These are phyloP conservation scores for Hyaloperonospora brassicae DNA, from an alignment of 352 stramenopile species.

Conservation along the genomic window DNA sequence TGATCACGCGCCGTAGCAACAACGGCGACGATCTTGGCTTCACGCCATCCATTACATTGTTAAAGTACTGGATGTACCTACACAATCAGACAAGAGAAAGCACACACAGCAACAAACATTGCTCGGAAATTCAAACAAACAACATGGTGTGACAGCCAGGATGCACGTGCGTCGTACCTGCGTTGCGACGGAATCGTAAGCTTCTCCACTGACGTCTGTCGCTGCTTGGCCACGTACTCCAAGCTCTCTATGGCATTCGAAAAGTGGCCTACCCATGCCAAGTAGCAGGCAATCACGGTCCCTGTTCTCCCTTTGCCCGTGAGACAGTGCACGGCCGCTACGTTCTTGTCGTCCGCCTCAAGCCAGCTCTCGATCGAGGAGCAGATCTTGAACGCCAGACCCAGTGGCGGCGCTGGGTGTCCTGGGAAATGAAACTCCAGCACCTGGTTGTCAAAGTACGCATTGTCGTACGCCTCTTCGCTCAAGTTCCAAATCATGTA, in stretches of 20 bases:
- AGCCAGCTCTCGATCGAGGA: constrained; percentile 96
- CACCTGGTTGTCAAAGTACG: constrained; percentile 93
- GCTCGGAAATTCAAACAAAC: too few relatives aligned
- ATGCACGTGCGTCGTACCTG: constrained; percentile 32
- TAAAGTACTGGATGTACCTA: constrained; percentile 96
- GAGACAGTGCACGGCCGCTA: constrained; percentile 95
- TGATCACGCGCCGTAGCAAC: constrained; percentile 93
- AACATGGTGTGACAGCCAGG: neutral
- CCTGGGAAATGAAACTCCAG: constrained; percentile 96
- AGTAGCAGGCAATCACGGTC: constrained; percentile 92
- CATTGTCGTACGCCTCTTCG: constrained; percentile 95
- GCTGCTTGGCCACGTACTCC: constrained; percentile 88
- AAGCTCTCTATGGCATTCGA: constrained; percentile 90
- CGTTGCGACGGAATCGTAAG: constrained; percentile 96
- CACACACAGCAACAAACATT: neutral
- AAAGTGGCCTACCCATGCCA: constrained; percentile 92
- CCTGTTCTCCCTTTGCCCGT: constrained; percentile 92
- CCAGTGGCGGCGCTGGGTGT: constrained; percentile 92
- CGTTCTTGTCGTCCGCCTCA: constrained; percentile 91
- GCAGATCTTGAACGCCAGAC: constrained; percentile 95
- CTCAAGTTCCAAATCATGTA: constrained; percentile 99
- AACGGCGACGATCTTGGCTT: constrained; percentile 91
- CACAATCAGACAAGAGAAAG: constrained; percentile 2
- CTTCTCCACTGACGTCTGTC: constrained; percentile 82
- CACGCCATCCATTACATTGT: constrained; percentile 95